Evolutionary conservation across 257 asterid species (phyloP), one percentile per base, ranked within the genome.

Genomic region (Salvia miltiorrhiza): DNA sequence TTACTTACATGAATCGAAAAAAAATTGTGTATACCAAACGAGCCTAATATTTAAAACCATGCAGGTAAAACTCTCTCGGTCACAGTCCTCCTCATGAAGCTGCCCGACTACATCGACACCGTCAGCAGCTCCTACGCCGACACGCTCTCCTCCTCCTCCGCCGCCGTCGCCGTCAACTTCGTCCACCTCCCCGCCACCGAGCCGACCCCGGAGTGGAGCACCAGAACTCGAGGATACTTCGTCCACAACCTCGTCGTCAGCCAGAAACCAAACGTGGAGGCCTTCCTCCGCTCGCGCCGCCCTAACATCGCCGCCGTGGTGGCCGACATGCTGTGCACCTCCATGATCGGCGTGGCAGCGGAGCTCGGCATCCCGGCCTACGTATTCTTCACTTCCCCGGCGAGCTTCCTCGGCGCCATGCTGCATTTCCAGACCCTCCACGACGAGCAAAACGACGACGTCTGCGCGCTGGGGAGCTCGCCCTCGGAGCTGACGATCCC

Each of bases 321-420:
- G 9, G 80, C 73, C 1, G 93, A 90, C 81, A 90, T 88, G 97
- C 54, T 88, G 5, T 83, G 84, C 73, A 83, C 93, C 14, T 28
- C 82, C 40, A 81, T 90, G 76, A 90, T 90, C 47, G 84, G 61
- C 5, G 87, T 84, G 9, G 90, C 84, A 0, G 78, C 65, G 13
- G 87, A 90, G 47, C 69, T 84, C 10, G 58, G 62, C 14, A 62
- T 88, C 54, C 81, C 88, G 0, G 45, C 76, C 78, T 84, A 81
- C 30, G 77, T 88, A 14, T 86, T 88, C 70, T 85, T 83, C 81
- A 72, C 92, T 2, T 88, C 94, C 10, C 83, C 90, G 5, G 92
- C 86, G 0, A 83, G 82, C 26, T 87, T 90, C 78, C 83, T 87
- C 9, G 82, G 87, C 7, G 63, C 82, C 7, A 82, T 85, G 88